Percentiles rank a stretch among this genome's conserved stretches.
Conservation (phyloP, 2,329 filamentous ascomycete genomes). For the Aureobasidium sp. region DNA sequence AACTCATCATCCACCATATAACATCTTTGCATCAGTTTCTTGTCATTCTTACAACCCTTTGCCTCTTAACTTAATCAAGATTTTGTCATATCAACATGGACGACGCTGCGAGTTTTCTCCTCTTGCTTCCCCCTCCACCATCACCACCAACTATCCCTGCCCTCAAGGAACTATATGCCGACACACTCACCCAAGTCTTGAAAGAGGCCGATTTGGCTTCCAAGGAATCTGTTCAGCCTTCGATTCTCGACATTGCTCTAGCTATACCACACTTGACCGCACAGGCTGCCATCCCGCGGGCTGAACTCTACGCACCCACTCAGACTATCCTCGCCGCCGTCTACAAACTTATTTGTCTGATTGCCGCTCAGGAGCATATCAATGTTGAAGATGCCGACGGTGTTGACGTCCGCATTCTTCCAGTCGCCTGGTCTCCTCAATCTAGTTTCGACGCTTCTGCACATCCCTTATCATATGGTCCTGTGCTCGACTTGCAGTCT, state of each 20-base stretch:
- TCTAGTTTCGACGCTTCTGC: constrained; percentile 23
- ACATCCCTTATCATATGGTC: constrained; percentile 29
- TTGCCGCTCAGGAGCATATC: constrained; percentile 57
- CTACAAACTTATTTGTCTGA: constrained; percentile 67
- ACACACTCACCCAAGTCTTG: constrained; percentile 34
- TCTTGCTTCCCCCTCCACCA: constrained; percentile 38
- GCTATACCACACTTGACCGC: constrained; percentile 53
- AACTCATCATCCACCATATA: background rate
- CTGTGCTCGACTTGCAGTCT: constrained; percentile 40
- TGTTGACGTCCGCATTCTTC: constrained; percentile 65
- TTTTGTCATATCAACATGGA: background rate
- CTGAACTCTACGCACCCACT: constrained; percentile 54
- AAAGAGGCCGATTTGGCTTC: constrained; percentile 30
- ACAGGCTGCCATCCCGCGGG: constrained; percentile 40
- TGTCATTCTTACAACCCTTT: too few species aligned
- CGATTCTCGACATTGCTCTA: constrained; percentile 51
- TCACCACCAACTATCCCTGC: constrained; percentile 29
- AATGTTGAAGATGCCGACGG: constrained; percentile 59
- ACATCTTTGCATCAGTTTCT: too few species aligned
- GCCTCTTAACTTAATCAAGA: too few species aligned
- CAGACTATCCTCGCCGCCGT: constrained; percentile 67
- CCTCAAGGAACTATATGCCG: constrained; percentile 34
- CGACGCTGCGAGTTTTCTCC: constrained; percentile 26
- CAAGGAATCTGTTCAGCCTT: constrained; percentile 25
- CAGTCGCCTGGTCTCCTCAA: constrained; percentile 52